phyloP scores from a whole-genome alignment of 768 basidiomycete genomes.

The Pholiota microspora region DNA sequence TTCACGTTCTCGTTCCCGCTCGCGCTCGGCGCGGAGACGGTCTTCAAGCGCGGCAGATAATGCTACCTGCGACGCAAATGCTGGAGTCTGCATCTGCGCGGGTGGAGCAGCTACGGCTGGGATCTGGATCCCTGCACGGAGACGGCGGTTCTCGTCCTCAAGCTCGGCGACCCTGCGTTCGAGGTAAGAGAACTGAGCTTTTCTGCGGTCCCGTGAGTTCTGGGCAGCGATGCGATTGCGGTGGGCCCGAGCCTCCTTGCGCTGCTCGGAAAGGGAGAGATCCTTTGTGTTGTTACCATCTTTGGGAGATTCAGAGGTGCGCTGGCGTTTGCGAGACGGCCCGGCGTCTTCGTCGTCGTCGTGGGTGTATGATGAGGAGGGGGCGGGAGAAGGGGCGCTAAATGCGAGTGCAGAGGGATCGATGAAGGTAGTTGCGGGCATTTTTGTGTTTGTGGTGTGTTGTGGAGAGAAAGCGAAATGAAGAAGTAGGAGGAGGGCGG shows the following conservation, averaged over 20 bases:
- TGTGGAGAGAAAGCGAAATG: background rate
- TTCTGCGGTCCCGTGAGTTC: constrained; percentile 87
- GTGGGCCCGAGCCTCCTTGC: constrained; percentile 85
- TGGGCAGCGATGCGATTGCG: constrained; percentile 93
- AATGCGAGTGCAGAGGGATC: constrained; percentile 12
- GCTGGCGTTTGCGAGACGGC: constrained; percentile 73
- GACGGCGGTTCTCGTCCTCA: constrained; percentile 79
- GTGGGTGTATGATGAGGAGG: constrained; percentile 14
- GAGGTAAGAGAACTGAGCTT: constrained; percentile 74
- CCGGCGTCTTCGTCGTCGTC: constrained; percentile 28
- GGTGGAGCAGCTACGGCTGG: constrained; percentile 22
- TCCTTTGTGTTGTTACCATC: constrained; percentile 10
- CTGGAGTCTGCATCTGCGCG: constrained; percentile 15
- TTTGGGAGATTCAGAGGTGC: constrained; percentile 38
- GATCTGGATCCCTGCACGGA: constrained; percentile 42
- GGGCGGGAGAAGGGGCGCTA: constrained; percentile 11
- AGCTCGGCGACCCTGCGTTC: constrained; percentile 69
- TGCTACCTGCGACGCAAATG: constrained; percentile 18
- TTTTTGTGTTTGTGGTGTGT: constrained; percentile 2
- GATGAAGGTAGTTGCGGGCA: constrained; percentile 11
- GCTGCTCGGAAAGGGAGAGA: constrained; percentile 62
- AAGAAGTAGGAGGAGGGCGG: constrained; percentile 1
- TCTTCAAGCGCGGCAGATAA: constrained; percentile 28
- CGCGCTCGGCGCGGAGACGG: constrained; percentile 33
- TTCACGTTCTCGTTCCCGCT: constrained; percentile 60